Percentiles rank a stretch among this genome's conserved stretches.
These are phyloP conservation scores for Rhizopogon vesiculosus DNA, from an alignment of 768 basidiomycete species.

Conservation along the genomic window DNA sequence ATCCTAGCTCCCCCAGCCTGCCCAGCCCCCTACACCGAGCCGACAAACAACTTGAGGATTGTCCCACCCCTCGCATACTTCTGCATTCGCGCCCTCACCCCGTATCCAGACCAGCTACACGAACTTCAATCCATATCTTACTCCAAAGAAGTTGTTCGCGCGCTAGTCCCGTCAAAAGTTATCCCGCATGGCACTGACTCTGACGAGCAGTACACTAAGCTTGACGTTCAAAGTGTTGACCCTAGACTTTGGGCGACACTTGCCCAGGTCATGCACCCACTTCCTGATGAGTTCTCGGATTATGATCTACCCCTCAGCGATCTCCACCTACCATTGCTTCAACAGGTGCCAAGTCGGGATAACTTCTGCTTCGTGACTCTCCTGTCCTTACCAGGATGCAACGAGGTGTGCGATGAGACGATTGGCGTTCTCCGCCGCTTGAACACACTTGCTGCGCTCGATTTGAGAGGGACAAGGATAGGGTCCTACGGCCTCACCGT, in stretches of 20 bases:
- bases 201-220: slow-evolving; percentile 4
- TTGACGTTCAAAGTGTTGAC: slow-evolving; percentile 31
- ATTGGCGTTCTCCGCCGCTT: slow-evolving; percentile 47
- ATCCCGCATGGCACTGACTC: neutral
- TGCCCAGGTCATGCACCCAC: slow-evolving; percentile 50
- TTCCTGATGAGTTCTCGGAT: slow-evolving; percentile 35
- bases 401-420: slow-evolving; percentile 53
- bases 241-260: slow-evolving; percentile 62
- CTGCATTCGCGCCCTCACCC: slow-evolving; percentile 41
- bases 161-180: slow-evolving; percentile 32
- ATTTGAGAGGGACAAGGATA: slow-evolving; percentile 51
- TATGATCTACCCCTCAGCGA: slow-evolving; percentile 51
- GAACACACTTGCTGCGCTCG: slow-evolving; percentile 56
- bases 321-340: slow-evolving; percentile 49
- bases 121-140: slow-evolving; percentile 35
- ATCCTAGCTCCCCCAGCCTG: slow-evolving; percentile 6
- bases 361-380: slow-evolving; percentile 64
- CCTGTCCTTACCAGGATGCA: slow-evolving; percentile 52
- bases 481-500: slow-evolving; percentile 47
- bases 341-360: slow-evolving; percentile 46
- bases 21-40: neutral
- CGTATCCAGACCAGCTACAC: slow-evolving; percentile 42
- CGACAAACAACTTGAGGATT: neutral
- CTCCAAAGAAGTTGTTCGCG: slow-evolving; percentile 32
- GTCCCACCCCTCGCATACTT: slow-evolving; percentile 52